A percentile compares a stretch with the other conserved stretches of the same genome.
phyloP scores from a whole-genome alignment of 306 rosid species.

The Aeschynomene evenia region DNA sequence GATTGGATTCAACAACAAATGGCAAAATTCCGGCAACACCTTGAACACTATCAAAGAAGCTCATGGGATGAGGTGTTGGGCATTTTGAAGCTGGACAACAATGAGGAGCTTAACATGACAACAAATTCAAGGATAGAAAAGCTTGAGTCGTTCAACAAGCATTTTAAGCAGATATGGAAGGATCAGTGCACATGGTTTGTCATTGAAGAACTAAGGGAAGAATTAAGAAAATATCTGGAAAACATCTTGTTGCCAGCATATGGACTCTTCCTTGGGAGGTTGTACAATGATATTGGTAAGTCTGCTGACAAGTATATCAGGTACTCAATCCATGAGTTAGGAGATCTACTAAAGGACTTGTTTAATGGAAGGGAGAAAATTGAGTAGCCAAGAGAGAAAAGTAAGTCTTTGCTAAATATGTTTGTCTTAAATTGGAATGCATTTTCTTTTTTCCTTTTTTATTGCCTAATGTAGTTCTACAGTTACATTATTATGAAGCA shows the following conservation, averaged over 20 bases:
- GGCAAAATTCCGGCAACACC: conserved; percentile 43
- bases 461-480: too few relatives aligned
- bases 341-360: too few relatives aligned
- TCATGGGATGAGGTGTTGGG: conserved; percentile 59
- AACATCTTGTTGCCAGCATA: background rate
- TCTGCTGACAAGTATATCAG: too few relatives aligned
- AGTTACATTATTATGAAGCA: too few relatives aligned
- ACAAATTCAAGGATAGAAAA: background rate
- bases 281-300: background rate
- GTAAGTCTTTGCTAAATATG: too few relatives aligned
- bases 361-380: too few relatives aligned
- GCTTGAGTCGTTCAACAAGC: background rate
- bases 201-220: background rate
- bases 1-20: too few relatives aligned
- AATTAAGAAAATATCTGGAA: background rate
- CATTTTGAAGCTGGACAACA: conserved; percentile 42
- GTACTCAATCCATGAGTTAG: too few relatives aligned
- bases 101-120: too few relatives aligned
- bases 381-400: too few relatives aligned
- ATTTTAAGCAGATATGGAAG: background rate
- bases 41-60: conserved; percentile 47
- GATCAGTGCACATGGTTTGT: conserved; percentile 5
- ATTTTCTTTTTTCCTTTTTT: too few relatives aligned
- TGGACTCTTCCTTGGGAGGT: background rate
- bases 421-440: too few relatives aligned